Conservation (phyloP, 495 filamentous ascomycete species). For the Tuber aestivum region DNA sequence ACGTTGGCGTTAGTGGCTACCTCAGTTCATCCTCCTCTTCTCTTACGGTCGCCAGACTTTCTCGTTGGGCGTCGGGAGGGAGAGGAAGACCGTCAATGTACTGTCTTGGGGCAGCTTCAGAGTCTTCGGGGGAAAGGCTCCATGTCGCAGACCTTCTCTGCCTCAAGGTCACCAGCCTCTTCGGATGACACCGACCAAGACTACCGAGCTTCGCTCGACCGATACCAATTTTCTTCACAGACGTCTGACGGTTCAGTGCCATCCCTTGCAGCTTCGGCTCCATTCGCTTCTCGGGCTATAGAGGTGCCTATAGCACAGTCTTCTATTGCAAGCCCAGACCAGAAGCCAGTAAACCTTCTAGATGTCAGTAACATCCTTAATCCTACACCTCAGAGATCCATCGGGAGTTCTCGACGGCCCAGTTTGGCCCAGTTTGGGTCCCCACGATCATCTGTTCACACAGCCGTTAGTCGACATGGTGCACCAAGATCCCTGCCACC, state of each 20-base stretch:
- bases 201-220: conserved; percentile 21
- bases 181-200: conserved; percentile 39
- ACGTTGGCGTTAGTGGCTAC: conserved; percentile 42
- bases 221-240: conserved; percentile 33
- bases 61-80: conserved; percentile 43
- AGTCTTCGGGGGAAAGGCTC: conserved; percentile 41
- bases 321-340: conserved; percentile 35
- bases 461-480: conserved; percentile 29
- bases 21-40: conserved; percentile 42
- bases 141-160: conserved; percentile 41
- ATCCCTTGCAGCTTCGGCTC: conserved; percentile 28
- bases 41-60: conserved; percentile 41
- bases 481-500: conserved; percentile 37
- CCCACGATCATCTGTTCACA: conserved; percentile 25
- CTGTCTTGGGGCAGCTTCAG: conserved; percentile 39
- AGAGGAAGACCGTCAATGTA: conserved; percentile 42
- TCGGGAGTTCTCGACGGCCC: conserved; percentile 32
- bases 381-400: conserved; percentile 39
- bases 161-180: conserved; percentile 40
- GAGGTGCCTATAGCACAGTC: conserved; percentile 29
- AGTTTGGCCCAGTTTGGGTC: conserved; percentile 38
- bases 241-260: conserved; percentile 33
- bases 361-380: conserved; percentile 42
- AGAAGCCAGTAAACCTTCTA: conserved; percentile 30
- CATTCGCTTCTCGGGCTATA: conserved; percentile 31